These are phyloP conservation scores for Trypanosoma cruzi DNA, from an alignment of 208 protist species.

Conservation along the genomic window DNA sequence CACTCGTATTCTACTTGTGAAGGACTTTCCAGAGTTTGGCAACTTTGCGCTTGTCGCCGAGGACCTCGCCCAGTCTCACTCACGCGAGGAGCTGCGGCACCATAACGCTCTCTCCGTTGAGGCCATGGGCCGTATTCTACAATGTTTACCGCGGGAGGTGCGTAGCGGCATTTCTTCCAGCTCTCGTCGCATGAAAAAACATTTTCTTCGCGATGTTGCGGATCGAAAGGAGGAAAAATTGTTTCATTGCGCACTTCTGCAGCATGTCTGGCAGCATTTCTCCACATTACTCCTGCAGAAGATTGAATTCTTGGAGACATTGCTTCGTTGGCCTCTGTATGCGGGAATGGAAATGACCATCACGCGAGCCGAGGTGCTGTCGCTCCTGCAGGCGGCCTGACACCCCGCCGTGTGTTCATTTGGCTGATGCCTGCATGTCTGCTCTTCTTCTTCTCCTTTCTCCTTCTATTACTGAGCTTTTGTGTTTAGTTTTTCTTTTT, in stretches of 20 bases:
- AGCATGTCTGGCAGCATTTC: slow-evolving; percentile 86
- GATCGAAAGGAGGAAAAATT: slow-evolving; percentile 52
- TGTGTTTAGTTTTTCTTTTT: too few species aligned
- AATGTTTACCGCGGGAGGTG: slow-evolving; percentile 68
- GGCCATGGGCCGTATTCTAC: slow-evolving; percentile 58
- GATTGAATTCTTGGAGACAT: slow-evolving; percentile 59
- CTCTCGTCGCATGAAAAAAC: slow-evolving; percentile 77
- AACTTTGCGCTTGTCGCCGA: slow-evolving; percentile 77
- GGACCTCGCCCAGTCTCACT: slow-evolving; percentile 77
- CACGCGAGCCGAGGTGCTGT: slow-evolving; percentile 39
- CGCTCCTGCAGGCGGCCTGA: slow-evolving; percentile 51
- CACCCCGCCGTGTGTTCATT: background rate
- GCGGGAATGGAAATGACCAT: slow-evolving; percentile 42
- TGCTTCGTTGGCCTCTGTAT: slow-evolving; percentile 69
- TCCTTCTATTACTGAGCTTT: background rate
- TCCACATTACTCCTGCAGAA: slow-evolving; percentile 66
- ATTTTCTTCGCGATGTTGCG: slow-evolving; percentile 78
- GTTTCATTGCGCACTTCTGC: slow-evolving; percentile 81
- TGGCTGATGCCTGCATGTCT: background rate
- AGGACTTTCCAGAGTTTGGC: slow-evolving; percentile 79
- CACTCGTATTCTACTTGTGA: slow-evolving; percentile 75
- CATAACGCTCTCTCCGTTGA: slow-evolving; percentile 75
- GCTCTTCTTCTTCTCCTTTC: too few species aligned
- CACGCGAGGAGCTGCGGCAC: slow-evolving; percentile 82
- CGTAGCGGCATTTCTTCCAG: slow-evolving; percentile 59